A percentile compares a stretch with the other conserved stretches of the same genome.
Evolutionary conservation across 2,329 filamentous ascomycete genomes (phyloP).

Genomic region (Bipolaris bicolor): DNA sequence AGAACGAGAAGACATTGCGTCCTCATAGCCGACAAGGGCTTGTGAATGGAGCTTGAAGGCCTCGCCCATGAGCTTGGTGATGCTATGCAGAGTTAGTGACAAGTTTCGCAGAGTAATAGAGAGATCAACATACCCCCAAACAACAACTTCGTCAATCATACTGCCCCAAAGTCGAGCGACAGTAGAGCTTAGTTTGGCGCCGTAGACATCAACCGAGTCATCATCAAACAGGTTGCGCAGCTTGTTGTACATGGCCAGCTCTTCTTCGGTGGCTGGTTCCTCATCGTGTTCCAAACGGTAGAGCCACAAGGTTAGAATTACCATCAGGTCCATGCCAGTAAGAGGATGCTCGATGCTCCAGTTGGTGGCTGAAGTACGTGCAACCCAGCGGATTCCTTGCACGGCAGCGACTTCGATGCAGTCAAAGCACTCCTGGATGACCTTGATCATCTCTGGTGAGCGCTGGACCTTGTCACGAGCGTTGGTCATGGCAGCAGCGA

Average conservation of each 20-base stretch:
- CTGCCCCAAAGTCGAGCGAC: conserved; percentile 95
- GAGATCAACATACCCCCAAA: conserved; percentile 85
- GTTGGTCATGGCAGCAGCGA: conserved; percentile 94
- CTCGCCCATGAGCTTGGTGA: conserved; percentile 95
- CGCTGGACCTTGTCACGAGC: conserved; percentile 93
- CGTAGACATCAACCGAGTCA: conserved; percentile 82
- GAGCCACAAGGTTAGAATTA: conserved; percentile 96
- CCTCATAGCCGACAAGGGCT: conserved; percentile 92
- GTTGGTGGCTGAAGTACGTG: conserved; percentile 95
- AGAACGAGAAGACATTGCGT: conserved; percentile 65
- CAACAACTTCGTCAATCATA: conserved; percentile 97
- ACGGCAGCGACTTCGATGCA: conserved; percentile 95
- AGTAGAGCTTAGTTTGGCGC: conserved; percentile 87
- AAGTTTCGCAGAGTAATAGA: neutral
- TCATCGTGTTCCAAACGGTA: conserved; percentile 99
- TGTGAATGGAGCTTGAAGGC: conserved; percentile 97
- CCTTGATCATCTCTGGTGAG: conserved; percentile 96
- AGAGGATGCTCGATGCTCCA: conserved; percentile 99
- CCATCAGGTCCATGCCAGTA: conserved; percentile 95
- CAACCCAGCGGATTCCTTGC: conserved; percentile 96
- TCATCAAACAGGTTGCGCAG: conserved; percentile 89
- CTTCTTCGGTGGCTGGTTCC: conserved; percentile 83
- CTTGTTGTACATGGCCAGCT: conserved; percentile 90
- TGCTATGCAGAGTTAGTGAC: conserved; percentile 64
- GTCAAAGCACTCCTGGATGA: conserved; percentile 96